A percentile compares a stretch with the other conserved stretches of the same genome.
These are phyloP conservation scores for Cyberlindnera meyerae DNA, from an alignment of 805 yeast genomes.

Conservation along the genomic window DNA sequence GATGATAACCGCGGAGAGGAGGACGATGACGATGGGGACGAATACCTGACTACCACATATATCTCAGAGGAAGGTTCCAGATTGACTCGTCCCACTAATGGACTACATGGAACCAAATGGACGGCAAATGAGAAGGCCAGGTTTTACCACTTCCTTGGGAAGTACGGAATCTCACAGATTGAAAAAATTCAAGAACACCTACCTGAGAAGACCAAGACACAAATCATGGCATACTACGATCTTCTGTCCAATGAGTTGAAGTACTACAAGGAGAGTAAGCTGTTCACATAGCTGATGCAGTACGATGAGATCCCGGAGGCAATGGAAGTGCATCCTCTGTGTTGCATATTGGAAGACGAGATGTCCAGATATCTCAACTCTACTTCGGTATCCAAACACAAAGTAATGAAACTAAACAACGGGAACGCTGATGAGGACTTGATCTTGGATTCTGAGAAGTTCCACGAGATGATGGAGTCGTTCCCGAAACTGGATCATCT, in stretches of 20 bases:
- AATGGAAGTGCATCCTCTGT: slow-evolving; percentile 43
- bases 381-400: too few relatives aligned
- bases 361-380: slow-evolving; percentile 23
- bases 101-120: slow-evolving; percentile 10
- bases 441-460: neutral
- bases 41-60: neutral
- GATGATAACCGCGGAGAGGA: neutral
- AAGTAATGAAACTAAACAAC: too few relatives aligned
- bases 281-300: slow-evolving; percentile 24
- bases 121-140: slow-evolving; percentile 39
- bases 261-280: slow-evolving; percentile 22
- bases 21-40: slow-evolving; percentile 1
- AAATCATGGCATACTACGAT: slow-evolving; percentile 42
- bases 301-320: slow-evolving; percentile 49
- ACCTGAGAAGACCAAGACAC: slow-evolving; percentile 38
- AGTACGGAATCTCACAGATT: slow-evolving; percentile 44
- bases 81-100: neutral
- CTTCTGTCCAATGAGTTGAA: slow-evolving; percentile 30
- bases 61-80: neutral
- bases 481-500: slow-evolving; percentile 7
- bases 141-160: slow-evolving; percentile 45
- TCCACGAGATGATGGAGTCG: neutral
- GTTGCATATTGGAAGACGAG: slow-evolving; percentile 40
- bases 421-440: too few relatives aligned
- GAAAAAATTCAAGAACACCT: slow-evolving; percentile 37